Percentiles rank a stretch among this genome's conserved stretches.
Conservation (phyloP, 1,284 basidiomycete species). For the Pyrrhoderma noxium region DNA sequence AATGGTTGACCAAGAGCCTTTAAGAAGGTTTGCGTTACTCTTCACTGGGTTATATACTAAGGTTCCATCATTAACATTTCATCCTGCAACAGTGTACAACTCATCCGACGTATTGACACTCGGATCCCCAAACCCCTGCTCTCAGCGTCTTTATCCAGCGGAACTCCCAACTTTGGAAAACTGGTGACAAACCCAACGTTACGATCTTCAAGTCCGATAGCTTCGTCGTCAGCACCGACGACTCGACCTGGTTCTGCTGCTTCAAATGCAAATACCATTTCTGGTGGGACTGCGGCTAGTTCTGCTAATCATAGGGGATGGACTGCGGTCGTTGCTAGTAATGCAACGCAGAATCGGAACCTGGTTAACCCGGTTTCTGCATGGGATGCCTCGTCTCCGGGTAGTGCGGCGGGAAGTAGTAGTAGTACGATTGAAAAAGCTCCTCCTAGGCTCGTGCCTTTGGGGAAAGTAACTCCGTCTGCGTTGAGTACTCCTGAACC, state of each 20-base stretch:
- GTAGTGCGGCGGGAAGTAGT: conserved; percentile 11
- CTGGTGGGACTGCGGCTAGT: conserved; percentile 13
- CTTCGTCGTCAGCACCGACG: neutral
- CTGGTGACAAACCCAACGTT: conserved; percentile 34
- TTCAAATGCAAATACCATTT: conserved; percentile 21
- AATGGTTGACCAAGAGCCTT: conserved; percentile 81
- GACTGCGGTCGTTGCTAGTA: conserved; percentile 31
- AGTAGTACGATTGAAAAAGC: neutral
- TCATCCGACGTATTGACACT: conserved; percentile 74
- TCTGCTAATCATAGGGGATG: conserved; percentile 21
- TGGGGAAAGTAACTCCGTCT: neutral
- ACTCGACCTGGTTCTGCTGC: conserved; percentile 16
- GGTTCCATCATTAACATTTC: conserved; percentile 7
- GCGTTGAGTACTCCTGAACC: conserved; percentile 19
- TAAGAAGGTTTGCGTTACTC: conserved; percentile 33
- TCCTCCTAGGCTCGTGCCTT: conserved; percentile 5
- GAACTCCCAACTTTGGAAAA: conserved; percentile 40
- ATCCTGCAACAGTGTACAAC: conserved; percentile 50
- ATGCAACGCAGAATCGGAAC: conserved; percentile 7
- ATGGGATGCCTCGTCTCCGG: conserved; percentile 14
- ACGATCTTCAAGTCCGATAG: conserved; percentile 28
- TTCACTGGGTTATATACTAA: neutral
- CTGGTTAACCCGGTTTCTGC: conserved; percentile 19
- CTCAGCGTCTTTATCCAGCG: conserved; percentile 33
- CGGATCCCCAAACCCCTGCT: conserved; percentile 67